Percentiles rank a stretch among this genome's conserved stretches.
phyloP scores from a whole-genome alignment of 2,329 filamentous ascomycete species.

The Boeremia exigua region DNA sequence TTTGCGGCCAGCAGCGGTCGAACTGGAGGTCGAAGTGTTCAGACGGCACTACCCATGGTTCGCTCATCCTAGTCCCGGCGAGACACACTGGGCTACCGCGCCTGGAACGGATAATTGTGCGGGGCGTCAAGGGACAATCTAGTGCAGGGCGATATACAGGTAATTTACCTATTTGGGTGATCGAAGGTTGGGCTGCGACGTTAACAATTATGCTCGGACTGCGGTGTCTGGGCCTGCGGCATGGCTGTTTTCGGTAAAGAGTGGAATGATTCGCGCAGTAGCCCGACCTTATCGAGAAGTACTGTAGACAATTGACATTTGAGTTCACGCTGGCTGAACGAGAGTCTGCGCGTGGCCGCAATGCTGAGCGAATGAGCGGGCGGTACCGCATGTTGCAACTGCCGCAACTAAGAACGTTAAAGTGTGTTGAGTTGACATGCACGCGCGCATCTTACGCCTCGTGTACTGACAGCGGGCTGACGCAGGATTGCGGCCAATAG shows the following conservation, averaged over 20 bases:
- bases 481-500: background rate
- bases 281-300: background rate
- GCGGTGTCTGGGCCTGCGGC: background rate
- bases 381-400: background rate
- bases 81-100: slow-evolving; percentile 7
- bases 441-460: no score
- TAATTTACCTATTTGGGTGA: background rate
- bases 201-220: background rate
- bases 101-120: slow-evolving; percentile 13
- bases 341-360: background rate
- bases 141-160: background rate
- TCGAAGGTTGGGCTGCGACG: slow-evolving; percentile 5
- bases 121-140: background rate
- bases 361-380: background rate
- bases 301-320: background rate
- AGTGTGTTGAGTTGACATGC: background rate
- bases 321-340: background rate
- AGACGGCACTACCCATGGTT: slow-evolving; percentile 5
- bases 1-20: background rate
- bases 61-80: slow-evolving; percentile 7
- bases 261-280: slow-evolving; percentile 2
- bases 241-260: background rate
- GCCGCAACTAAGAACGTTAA: background rate
- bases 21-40: background rate
- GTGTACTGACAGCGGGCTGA: no score